These are phyloP conservation scores for Xylaria sp. DNA, from an alignment of 2,329 filamentous ascomycete species.

Conservation along the genomic window DNA sequence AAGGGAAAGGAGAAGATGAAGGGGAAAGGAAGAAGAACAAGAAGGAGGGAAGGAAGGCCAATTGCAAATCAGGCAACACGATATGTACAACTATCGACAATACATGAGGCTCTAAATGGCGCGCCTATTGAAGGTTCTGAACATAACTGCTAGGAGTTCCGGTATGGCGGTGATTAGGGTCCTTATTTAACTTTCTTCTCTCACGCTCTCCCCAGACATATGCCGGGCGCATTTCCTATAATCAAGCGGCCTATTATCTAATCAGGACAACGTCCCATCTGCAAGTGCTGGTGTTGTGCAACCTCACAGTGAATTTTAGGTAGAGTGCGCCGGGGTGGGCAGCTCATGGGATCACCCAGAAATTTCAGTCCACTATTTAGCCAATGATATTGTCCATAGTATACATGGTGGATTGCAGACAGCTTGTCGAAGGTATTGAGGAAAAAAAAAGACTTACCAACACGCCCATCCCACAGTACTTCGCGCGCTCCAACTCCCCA, in stretches of 20 bases:
- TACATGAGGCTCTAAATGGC: not conserved
- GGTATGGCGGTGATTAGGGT: not conserved
- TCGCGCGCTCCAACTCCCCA: slow-evolving; percentile 19
- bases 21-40: not conserved
- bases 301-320: slow-evolving; percentile 25
- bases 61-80: not conserved
- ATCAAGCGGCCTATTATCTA: slow-evolving; percentile 31
- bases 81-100: not conserved
- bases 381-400: slow-evolving; percentile 24
- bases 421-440: slow-evolving; percentile 26
- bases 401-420: slow-evolving; percentile 19
- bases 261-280: slow-evolving; percentile 27
- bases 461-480: not conserved
- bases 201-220: slow-evolving; percentile 14
- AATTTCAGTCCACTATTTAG: slow-evolving; percentile 30
- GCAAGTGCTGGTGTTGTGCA: slow-evolving; percentile 35
- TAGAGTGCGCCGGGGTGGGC: slow-evolving; percentile 21
- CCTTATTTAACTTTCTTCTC: not conserved
- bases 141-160: slow-evolving; percentile 5
- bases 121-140: not conserved
- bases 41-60: not conserved
- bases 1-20: not conserved
- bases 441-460: not conserved
- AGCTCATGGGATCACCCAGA: slow-evolving; percentile 39
- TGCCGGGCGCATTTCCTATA: slow-evolving; percentile 16